These are phyloP conservation scores for Beauveria rudraprayagi DNA, from an alignment of 2,329 filamentous ascomycete species.

Conservation along the genomic window DNA sequence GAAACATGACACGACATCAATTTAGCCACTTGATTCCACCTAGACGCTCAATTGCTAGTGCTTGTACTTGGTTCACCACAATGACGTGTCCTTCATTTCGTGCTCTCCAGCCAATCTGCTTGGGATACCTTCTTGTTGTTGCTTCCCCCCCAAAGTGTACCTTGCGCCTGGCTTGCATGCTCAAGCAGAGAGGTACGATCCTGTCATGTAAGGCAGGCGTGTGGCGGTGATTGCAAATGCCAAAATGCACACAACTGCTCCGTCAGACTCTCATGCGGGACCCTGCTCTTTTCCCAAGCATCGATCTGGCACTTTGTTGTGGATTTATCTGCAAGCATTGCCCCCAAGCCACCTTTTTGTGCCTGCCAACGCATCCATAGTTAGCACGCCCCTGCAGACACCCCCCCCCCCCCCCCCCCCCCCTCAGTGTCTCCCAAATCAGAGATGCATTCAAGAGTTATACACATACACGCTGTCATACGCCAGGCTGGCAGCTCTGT, in stretches of 20 bases:
- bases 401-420: neutral
- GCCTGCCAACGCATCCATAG: neutral
- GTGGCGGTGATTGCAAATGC: neutral
- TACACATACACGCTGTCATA: neutral
- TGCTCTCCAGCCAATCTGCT: neutral
- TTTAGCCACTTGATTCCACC: neutral
- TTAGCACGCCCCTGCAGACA: neutral
- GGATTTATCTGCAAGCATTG: neutral
- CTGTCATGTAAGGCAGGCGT: slow-evolving; percentile 2
- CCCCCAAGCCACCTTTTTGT: slow-evolving; percentile 1
- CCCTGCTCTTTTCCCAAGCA: neutral
- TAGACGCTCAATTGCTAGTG: neutral
- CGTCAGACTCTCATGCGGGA: neutral
- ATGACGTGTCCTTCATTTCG: slow-evolving; percentile 1
- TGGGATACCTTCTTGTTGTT: neutral
- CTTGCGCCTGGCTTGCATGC: neutral
- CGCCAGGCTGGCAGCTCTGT: neutral
- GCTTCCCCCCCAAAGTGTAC: neutral
- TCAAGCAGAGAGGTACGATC: neutral
- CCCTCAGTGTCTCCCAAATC: neutral
- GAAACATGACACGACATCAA: neutral
- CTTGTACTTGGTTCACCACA: neutral
- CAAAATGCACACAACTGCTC: neutral
- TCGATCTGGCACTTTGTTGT: slow-evolving; percentile 1
- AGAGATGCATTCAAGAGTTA: neutral